Evolutionary conservation across 306 rosid genomes (phyloP), one percentile per base, ranked within the genome.

Genomic region (Sechiopsis laciniata): DNA sequence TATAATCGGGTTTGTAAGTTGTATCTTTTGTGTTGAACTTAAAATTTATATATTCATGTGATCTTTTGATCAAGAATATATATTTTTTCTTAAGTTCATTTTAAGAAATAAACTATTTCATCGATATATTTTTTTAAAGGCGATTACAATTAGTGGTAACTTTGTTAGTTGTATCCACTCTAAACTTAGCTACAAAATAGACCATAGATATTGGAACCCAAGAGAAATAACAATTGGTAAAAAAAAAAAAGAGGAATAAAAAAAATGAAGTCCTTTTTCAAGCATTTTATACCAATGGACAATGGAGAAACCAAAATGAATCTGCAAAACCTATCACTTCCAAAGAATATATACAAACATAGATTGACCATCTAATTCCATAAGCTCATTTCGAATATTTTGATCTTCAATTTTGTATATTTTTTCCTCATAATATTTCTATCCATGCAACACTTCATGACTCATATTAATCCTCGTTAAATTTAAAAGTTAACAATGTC

Each of bases 281-380:
- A 62, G 68, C 48, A 32, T 35, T 37, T 63, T 64, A 65, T 40
- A 65, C 40, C 10, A 40, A 17, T 65, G 71, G 71, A 35, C 29
- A 65, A 40, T 65, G 71, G 9, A 65, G 53, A 65, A 40, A 40
- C 53, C 54, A 19, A 65, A 65, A 17, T 65, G 71, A 65, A 65
- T 40, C 16, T 65, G 10, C 66, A 14, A 60, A 26, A 62, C 68
- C 52, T n/a, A 37, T 64, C 71, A 37, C 52, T 64, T 64, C 26
- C 71, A 64, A 37, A 64, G 9, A 37, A 64, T 17, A 32, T 64
- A 40, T n/a, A 37, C 24, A 60, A 6, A 56, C 10, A 3, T 24
- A 24, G 11, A 24, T 24, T 11, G 17, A 0, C 24, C 50, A 62
- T 32, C 48, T 20, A 62, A 62, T 62, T 62, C n/a, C 70, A 32